Evolutionary conservation across 371 early-diverging fungal genomes (phyloP).

Genomic region (Nematocida sp.): DNA sequence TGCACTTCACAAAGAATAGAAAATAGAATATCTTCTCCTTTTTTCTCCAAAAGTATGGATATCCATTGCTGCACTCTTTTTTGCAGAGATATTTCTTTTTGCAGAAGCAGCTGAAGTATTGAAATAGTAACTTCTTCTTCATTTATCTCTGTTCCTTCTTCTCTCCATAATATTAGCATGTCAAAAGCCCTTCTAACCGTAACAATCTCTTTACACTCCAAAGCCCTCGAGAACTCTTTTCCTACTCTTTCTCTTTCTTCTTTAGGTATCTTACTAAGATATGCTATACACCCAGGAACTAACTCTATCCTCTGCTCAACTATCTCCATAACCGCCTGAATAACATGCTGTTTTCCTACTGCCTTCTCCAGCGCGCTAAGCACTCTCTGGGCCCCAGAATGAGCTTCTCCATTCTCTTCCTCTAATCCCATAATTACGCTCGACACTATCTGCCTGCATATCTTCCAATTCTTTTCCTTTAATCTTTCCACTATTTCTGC

Average conservation of each 20-base stretch:
- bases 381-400: conserved; percentile 25
- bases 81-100: conserved; percentile 59
- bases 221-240: conserved; percentile 27
- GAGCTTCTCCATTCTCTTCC: conserved; percentile 57
- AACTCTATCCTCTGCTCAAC: conserved; percentile 53
- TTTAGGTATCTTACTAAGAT: conserved; percentile 30
- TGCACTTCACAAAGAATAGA: neutral
- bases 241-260: neutral
- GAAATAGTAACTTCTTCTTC: conserved; percentile 11
- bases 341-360: conserved; percentile 26
- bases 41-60: neutral
- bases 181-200: conserved; percentile 51
- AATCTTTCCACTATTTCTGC: conserved; percentile 46
- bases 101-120: conserved; percentile 57
- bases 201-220: conserved; percentile 38
- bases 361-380: conserved; percentile 33
- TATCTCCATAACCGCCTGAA: conserved; percentile 26
- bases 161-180: conserved; percentile 34
- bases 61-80: conserved; percentile 63
- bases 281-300: conserved; percentile 41
- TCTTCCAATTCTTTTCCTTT: conserved; percentile 29
- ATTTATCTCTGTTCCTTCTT: conserved; percentile 48
- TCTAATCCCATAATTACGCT: conserved; percentile 62
- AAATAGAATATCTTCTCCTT: conserved; percentile 1
- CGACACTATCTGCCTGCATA: conserved; percentile 49